Evolutionary conservation across 495 filamentous ascomycete genomes (phyloP), one percentile per base, ranked within the genome.

Genomic region (Hypoxylon fuscum): DNA sequence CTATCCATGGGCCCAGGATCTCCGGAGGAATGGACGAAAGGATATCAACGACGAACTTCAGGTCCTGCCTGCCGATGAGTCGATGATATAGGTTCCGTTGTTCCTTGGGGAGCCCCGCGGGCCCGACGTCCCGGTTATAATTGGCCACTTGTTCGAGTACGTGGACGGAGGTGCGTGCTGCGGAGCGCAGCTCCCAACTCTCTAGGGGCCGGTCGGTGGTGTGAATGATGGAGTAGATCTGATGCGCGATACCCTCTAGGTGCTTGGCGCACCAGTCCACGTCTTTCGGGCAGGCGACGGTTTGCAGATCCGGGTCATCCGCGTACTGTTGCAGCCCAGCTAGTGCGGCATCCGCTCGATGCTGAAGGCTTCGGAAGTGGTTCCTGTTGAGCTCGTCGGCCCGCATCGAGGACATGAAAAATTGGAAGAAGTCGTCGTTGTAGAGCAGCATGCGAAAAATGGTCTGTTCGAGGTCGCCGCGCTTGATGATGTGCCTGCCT

Each of bases 361-460:
- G 71, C 25, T 73, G 69, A 12, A 78, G 67, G 9, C 50, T 56
- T n/a, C 76, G 72, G 50, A 79, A 79, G 1, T 73, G 74, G 48
- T 76, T 73, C 44, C 73, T 69, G 23, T 72, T 63, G 3, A 70
- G 69, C 53, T 77, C 77, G 42, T 73, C 59, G 12, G 74, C 65
- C 10, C 62, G 55, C 52, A 79, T 68, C 5, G 71, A 68, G 10
- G 68, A 62, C 14, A 75, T 74, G 46, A 80, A 70, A 62, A 72
- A 77, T 22, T 73, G 64, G 47, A 79, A 73, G 44, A 81, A 72
- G 10, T 76, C 73, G 66, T 79, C 69, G 41, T 78, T 80, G 35
- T 70, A 64, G 8, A 81, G 68, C 14, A 81, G 63, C 51, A 81
- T 75, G 56, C 77, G 78, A 63, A 79, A 76, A 27, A 81, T 54